Evolutionary conservation across 805 yeast species (phyloP), one percentile per base, ranked within the genome.

Genomic region (Ogataea nitratoaversa): DNA sequence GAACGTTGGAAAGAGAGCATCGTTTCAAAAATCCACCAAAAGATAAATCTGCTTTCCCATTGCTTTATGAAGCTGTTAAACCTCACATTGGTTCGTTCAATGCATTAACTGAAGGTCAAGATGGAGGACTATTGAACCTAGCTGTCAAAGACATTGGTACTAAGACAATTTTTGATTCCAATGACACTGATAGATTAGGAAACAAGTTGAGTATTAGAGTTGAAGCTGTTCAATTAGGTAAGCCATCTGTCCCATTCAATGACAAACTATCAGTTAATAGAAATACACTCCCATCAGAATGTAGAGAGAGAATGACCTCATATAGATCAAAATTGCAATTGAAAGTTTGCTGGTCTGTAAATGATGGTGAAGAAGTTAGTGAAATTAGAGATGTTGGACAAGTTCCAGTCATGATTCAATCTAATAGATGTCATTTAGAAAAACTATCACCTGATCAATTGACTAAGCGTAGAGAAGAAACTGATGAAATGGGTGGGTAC

Each of bases 11-110:
- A 63, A 80, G 96, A 55, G 97, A 91, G 59, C 60, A 73, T 46
- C 76, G 95, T 52, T 93, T 88, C 68, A 75, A 76, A 53, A 80
- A 86, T 59, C 99, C 99, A 34, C 95, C 97, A 37, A 82, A 78
- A 65, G 95, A 86, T 56, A 76, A 84, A 60, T 72, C 87, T 23
- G 86, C 86, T 7, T 91, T 68, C 55, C 96, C 96, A 13, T 66
- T 89, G 30, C 72, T 93, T 28, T 76, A 76, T 43, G 95, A 88
- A 47, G 98, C 99, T 13, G 93, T 93, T 30, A 79, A 79, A 42
- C 99, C 99, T 5, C 99, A 93, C 62, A 77, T 93, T 41, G 97
- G 95, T 8, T 91, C 98, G 2, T 93, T 93, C 72, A 84, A 93
- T 71, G 97, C 97, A 5, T 71, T 93, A 42, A 85, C 95, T 19